Evolutionary conservation across 1,139 yeast genomes (phyloP), one percentile per base, ranked within the genome.

Genomic region (Yamadazyma sp.): DNA sequence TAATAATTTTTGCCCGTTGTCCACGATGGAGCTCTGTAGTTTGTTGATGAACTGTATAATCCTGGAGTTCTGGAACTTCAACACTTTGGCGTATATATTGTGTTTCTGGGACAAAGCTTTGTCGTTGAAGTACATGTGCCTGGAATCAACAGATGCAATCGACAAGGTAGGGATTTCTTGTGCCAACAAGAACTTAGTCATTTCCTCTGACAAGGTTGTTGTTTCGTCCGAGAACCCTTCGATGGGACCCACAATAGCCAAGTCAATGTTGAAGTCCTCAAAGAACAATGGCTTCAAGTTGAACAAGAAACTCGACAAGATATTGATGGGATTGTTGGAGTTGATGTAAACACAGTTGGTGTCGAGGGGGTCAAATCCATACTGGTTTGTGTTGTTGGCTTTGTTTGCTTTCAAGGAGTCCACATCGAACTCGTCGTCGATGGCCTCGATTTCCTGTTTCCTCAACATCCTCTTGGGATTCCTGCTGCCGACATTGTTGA

Each of bases 181-280:
- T 25, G 54, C 36, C 41, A 59, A 47, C 3, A 60, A 50, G n/a
- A 59, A 46, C 31, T 54, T 55, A 8, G 47, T 43, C 53, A 56
- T 50, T 25, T 47, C 48, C 9, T 43, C 38, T 9, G 29, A 22
- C 14, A 46, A 27, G 33, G 51, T 37, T 6, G 38, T 33, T 7
- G 38, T 46, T 38, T 53, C 44, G 39, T 45, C 45, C 37, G 40
- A 7, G 17, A 28, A 10, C 2, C 68, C 68, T 44, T 63, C 69
- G 39, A 63, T 59, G 3, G 77, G 75, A 1, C 77, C 75, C 12
- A 69, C 40, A 14, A 73, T 38, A 2, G 72, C 61, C 49, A 72
- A 54, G 46, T 73, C 77, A 1, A 70, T 64, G 3, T 50, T 44
- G 41, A 62, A 57, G 9, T 55, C 53, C 0, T 65, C 58, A 41